Evolutionary conservation across 129 eudicot genomes (phyloP), one percentile per base, ranked within the genome.

Genomic region (Saposhnikovia divaricata): DNA sequence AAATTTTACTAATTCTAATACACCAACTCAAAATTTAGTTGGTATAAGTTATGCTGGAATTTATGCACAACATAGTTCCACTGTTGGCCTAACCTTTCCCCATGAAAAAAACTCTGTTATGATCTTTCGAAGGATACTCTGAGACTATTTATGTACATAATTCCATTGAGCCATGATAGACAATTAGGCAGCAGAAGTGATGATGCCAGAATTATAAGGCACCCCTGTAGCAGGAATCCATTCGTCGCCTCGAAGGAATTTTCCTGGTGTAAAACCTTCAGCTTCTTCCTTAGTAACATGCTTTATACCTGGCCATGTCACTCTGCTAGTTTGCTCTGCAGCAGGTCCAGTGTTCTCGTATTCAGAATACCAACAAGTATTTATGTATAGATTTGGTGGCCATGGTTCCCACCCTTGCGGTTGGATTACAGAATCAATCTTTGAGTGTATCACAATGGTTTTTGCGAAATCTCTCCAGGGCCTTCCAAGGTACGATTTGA

Each of bases 401-500:
- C 91, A 88, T 31, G 83, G 84, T 0, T 83, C 57, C 89, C 89
- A 88, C 7, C 91, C 91, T 46, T 76, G 84, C 0, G 89, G 87
- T 0, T 57, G 81, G 13, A 88, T 88, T 44, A 76, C 80, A 15
- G 65, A 80, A 9, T 85, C 89, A 12, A 88, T 88, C 23, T 50
- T 9, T 1, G 86, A 78, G 9, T 83, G 21, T 77, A 88, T 77
- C 57, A 86, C 27, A 16, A 88, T 77, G 25, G 89, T 81, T 74
- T 89, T 79, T n/a, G 92, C 86, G 69, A 7, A 80, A 53, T 83
- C 83, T 79, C 86, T 88, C 92, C 87, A 82, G 4, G 92, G 92
- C 11, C 92, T 80, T 4, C 92, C 92, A 2, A 88, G 85, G 81
- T 50, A 88, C 0, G 84, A 81, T 27, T 69, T 57, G 45, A 76